A percentile compares a stretch with the other conserved stretches of the same genome.
Conservation (phyloP, 2,329 filamentous ascomycete species). For the Chaetoscypha palmicola region DNA sequence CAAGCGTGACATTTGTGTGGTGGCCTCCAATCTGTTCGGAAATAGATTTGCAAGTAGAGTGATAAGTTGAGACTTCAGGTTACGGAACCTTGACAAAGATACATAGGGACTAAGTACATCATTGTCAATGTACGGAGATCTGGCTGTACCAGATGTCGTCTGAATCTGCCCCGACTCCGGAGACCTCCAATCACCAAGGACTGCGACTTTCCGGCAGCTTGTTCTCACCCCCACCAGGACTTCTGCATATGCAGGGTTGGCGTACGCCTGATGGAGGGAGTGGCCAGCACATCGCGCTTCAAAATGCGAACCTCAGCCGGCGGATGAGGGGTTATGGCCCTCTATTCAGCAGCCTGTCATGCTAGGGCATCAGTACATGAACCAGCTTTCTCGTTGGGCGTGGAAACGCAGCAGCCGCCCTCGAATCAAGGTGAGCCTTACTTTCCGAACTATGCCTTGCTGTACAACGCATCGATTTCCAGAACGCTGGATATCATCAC, state of each 20-base stretch:
- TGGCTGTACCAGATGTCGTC: neutral
- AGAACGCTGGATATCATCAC: conserved; percentile 17
- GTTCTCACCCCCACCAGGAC: conserved; percentile 17
- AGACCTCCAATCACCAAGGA: conserved; percentile 12
- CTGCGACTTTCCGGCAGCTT: conserved; percentile 10
- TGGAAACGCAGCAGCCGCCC: conserved; percentile 24
- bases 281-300: conserved; percentile 27
- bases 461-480: conserved; percentile 46
- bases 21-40: no score
- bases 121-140: neutral
- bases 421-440: conserved; percentile 25
- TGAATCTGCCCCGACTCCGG: neutral
- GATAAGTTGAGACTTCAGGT: no score
- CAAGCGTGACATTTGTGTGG: no score
- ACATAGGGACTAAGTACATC: no score
- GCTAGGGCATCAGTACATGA: conserved; percentile 28
- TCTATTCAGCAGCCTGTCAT: conserved; percentile 18
- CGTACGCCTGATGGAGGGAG: conserved; percentile 21
- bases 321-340: conserved; percentile 4
- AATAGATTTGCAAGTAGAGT: no score
- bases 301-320: conserved; percentile 17
- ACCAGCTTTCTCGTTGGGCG: conserved; percentile 25
- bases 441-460: conserved; percentile 14
- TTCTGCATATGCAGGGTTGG: conserved; percentile 24
- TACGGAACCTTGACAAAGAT: no score